Conservation (phyloP, 2,329 filamentous ascomycete species). For the Rosellinia necatrix region DNA sequence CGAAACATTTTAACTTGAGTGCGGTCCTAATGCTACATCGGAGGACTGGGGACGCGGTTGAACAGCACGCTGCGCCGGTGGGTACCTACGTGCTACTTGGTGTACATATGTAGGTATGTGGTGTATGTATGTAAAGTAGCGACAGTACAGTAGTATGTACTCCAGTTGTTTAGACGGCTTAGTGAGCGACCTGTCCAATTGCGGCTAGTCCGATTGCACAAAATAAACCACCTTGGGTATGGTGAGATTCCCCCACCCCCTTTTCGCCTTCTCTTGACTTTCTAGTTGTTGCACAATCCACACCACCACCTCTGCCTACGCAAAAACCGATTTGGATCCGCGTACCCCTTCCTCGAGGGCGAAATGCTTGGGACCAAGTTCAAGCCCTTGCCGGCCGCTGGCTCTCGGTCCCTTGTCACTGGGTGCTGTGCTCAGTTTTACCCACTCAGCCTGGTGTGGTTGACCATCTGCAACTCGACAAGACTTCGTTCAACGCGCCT, state of each 20-base stretch:
- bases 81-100: no score
- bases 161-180: neutral
- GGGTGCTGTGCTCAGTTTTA: neutral
- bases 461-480: constrained; percentile 9
- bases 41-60: no score
- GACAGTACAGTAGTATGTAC: no score
- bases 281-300: constrained; percentile 8
- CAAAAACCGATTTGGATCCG: neutral
- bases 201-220: constrained; percentile 14
- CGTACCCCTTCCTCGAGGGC: neutral
- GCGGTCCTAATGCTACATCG: no score
- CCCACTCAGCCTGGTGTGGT: constrained; percentile 21
- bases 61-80: no score
- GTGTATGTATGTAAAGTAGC: no score
- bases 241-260: neutral
- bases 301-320: constrained; percentile 3
- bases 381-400: constrained; percentile 14
- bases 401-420: constrained; percentile 11
- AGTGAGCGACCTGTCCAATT: neutral
- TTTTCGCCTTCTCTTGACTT: constrained; percentile 5
- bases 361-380: neutral
- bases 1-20: no score
- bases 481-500: constrained; percentile 9
- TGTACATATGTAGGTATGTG: no score
- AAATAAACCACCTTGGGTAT: constrained; percentile 11